Percentiles rank a stretch among this genome's conserved stretches.
Conservation (phyloP, 176 grass and related monocot species). For the Lolium multiflorum region DNA sequence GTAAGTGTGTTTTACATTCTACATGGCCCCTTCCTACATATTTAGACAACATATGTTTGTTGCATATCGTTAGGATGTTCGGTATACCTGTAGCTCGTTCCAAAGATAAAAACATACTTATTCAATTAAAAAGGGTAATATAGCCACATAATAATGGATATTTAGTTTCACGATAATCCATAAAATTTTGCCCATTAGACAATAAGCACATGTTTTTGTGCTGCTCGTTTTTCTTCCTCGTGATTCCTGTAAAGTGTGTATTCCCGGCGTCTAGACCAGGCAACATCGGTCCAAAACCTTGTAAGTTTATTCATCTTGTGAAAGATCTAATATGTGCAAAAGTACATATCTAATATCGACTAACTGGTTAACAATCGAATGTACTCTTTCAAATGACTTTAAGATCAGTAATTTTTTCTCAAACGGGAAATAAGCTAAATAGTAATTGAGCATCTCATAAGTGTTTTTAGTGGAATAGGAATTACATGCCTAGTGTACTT, state of each 20-base stretch:
- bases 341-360: not conserved
- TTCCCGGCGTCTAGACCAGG: too few species aligned
- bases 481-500: not conserved
- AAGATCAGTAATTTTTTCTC: not conserved
- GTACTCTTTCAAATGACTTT: not conserved
- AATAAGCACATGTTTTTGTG: too few species aligned
- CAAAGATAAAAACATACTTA: not conserved
- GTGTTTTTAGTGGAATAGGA: not conserved
- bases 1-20: not conserved
- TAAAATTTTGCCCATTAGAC: too few species aligned
- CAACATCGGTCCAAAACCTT: not conserved
- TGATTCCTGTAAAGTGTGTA: too few species aligned
- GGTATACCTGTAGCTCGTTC: not conserved
- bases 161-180: too few species aligned
- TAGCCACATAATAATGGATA: too few species aligned
- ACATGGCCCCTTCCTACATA: not conserved
- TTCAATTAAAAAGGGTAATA: not conserved
- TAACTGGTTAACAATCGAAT: not conserved
- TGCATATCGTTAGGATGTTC: not conserved
- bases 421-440: not conserved
- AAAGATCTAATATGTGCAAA: not conserved
- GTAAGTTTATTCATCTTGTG: not conserved
- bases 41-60: not conserved
- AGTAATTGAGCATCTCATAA: too few species aligned
- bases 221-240: too few species aligned